Base-by-base conservation (phyloP, 2,329 filamentous ascomycete genomes). In the Aspergillus fumigatiaffinis region DNA sequence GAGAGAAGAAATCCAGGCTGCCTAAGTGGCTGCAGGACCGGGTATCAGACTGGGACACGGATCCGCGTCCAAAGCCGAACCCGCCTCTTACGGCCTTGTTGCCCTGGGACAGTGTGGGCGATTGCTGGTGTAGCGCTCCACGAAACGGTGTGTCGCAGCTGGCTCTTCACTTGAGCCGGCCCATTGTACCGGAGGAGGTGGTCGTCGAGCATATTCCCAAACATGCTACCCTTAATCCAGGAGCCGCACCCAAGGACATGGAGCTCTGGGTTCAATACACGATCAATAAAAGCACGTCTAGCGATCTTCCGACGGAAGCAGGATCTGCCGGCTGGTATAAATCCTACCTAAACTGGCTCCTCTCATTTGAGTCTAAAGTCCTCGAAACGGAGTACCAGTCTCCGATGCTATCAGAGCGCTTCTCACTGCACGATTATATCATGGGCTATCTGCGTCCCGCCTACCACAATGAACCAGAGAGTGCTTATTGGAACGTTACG, bases 41-140 rank as follows among this genome's bases (percentile, higher is more conserved):
- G 32, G 14, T n/a, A 17, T 7, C 14, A 1, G 32, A 17, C 5
- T 38, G 14, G 32, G 14, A 12, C 14, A 7, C 14, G 14, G 44
- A 26, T 23, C 21, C 44, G 44, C 21, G 21, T 26, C 23, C 23
- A 7, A 23, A 17, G 17, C 20, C 14, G 12, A 47, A 47, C 12
- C 75, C 80, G 1, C 80, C 82, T 0, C 66, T 76, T n/a, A 72
- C 79, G 0, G 91, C 89, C 0, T 79, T 96, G 2, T 70, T 75
- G 1, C 75, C 79, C 3, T 96, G 92, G 91, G 79, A 86, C 9
- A 90, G 96, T 51, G 82, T 88, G 35, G 90, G 89, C 21, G 90
- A 97, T 60, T 95, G 91, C 73, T 97, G 91, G 89, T 97, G 93
- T 72, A 86, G 88, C 4, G 73, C 77, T 9, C 69, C 72, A 52